These are phyloP conservation scores for Ligustrum vulgare DNA, from an alignment of 257 asterid genomes.

Conservation along the genomic window DNA sequence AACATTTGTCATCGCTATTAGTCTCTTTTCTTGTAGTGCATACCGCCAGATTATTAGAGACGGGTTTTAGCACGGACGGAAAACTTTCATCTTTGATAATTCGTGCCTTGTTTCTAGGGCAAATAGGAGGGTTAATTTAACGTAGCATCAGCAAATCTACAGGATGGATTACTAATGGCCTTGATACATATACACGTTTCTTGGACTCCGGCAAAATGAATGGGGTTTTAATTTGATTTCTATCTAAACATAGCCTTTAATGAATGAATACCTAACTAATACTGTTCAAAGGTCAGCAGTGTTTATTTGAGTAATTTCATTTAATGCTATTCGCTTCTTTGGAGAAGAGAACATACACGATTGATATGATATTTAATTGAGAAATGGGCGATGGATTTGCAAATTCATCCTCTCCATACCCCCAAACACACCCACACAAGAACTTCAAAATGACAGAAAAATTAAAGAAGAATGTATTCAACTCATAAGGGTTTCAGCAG, in stretches of 20 bases:
- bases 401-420: not conserved
- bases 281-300: constrained; percentile 42
- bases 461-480: not conserved
- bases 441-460: not conserved
- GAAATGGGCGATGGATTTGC: constrained; percentile 43
- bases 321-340: constrained; percentile 48
- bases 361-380: constrained; percentile 48
- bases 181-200: constrained; percentile 15
- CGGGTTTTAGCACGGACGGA: not conserved
- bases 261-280: constrained; percentile 39
- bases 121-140: not conserved
- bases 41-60: not conserved
- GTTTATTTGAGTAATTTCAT: constrained; percentile 44
- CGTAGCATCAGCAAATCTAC: not conserved
- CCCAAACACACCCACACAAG: not conserved
- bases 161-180: not conserved
- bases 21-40: no score
- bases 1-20: no score
- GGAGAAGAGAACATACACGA: constrained; percentile 65
- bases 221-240: constrained; percentile 26
- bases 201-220: constrained; percentile 26
- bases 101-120: not conserved
- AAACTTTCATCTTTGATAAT: not conserved
- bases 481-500: not conserved
- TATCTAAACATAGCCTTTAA: constrained; percentile 28